Conservation (phyloP, 2,329 filamentous ascomycete genomes). For the Ascochyta pisi region DNA sequence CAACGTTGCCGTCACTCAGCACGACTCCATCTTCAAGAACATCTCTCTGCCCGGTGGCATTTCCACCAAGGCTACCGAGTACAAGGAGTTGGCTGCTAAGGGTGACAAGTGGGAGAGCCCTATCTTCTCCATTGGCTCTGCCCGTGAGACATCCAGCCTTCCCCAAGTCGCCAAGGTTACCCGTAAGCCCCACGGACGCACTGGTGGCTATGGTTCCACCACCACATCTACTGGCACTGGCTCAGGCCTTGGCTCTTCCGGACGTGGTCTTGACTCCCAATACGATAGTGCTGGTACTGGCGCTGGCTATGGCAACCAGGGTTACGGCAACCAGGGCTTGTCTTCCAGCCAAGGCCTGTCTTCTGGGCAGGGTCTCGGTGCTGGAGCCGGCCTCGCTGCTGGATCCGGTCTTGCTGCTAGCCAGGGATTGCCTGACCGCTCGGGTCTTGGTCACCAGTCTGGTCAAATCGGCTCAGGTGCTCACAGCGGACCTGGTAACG, state of each 20-base stretch:
- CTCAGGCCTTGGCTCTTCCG: constrained; percentile 19
- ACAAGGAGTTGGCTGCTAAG: constrained; percentile 84
- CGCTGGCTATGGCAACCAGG: neutral
- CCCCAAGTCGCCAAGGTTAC: constrained; percentile 63
- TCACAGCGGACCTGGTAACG: constrained; percentile 3
- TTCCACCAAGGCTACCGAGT: constrained; percentile 91
- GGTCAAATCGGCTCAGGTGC: constrained; percentile 15
- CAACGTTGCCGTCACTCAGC: constrained; percentile 82
- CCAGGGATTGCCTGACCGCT: constrained; percentile 13
- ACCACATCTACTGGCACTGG: constrained; percentile 25
- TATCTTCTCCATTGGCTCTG: constrained; percentile 85
- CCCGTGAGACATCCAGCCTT: constrained; percentile 74
- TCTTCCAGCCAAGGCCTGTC: neutral
- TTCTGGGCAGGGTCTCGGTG: constrained; percentile 11
- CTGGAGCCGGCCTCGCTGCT: constrained; percentile 12
- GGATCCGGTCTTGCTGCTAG: constrained; percentile 3
- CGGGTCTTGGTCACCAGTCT: constrained; percentile 17
- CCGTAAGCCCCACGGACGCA: constrained; percentile 65
- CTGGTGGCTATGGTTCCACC: constrained; percentile 40
- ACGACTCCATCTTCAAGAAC: constrained; percentile 91
- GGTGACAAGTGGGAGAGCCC: constrained; percentile 95
- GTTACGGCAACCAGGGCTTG: constrained; percentile 7
- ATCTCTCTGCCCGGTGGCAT: constrained; percentile 87
- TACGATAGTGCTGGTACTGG: constrained; percentile 20
- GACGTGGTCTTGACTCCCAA: constrained; percentile 10